Conservation (phyloP, 352 stramenopile species). For the Blastocystis sp. region DNA sequence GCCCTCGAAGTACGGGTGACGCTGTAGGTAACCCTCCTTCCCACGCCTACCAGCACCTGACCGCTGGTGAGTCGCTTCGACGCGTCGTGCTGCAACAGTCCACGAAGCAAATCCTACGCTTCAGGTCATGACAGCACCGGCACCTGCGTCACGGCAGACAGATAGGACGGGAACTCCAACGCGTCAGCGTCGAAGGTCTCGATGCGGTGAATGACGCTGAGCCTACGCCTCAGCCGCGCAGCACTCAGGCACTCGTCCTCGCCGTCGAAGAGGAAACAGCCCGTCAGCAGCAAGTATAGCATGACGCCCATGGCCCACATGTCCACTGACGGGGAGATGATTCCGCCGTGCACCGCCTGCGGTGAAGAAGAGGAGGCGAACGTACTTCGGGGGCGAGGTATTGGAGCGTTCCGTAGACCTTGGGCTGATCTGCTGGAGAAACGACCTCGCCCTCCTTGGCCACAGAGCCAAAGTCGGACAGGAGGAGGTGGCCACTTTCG, state of each 20-base stretch:
- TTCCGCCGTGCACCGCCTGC: background rate
- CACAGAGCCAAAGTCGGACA: slow-evolving; percentile 73
- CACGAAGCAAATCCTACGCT: slow-evolving; percentile 14
- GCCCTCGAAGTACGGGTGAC: slow-evolving; percentile 44
- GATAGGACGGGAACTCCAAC: slow-evolving; percentile 25
- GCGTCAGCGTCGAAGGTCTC: slow-evolving; percentile 24
- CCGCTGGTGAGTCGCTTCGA: background rate
- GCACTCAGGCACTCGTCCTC: slow-evolving; percentile 15
- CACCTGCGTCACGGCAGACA: background rate
- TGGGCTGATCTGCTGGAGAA: background rate
- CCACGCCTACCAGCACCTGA: background rate
- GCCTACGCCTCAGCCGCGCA: background rate
- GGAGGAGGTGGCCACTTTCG: slow-evolving; percentile 72
- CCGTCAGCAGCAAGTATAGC: slow-evolving; percentile 42
- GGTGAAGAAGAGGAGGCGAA: background rate
- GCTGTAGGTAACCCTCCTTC: background rate
- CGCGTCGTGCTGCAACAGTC: slow-evolving; percentile 28
- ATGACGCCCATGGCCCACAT: slow-evolving; percentile 54
- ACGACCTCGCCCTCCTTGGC: background rate
- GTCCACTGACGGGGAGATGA: slow-evolving; percentile 10
- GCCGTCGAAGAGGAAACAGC: slow-evolving; percentile 48
- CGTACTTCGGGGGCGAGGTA: slow-evolving; percentile 49
- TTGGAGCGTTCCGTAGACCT: slow-evolving; percentile 32
- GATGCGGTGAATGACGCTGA: slow-evolving; percentile 37
- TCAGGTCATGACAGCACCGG: background rate